These are phyloP conservation scores for Aspergillus sp. DNA, from an alignment of 2,329 filamentous ascomycete species.

Conservation along the genomic window DNA sequence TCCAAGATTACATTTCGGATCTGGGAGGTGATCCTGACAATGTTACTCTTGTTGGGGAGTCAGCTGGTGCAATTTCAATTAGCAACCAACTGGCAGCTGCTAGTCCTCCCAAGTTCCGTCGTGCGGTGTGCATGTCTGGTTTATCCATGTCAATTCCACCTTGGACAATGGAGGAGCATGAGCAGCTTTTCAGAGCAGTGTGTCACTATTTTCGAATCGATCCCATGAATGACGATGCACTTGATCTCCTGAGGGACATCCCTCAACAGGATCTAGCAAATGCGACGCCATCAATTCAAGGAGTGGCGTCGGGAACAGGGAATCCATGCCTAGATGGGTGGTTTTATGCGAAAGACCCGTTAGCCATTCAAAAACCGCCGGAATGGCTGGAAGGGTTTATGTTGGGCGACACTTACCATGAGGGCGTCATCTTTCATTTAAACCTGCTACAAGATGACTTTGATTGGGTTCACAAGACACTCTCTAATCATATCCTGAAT, in stretches of 20 bases:
- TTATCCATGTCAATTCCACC: constrained; percentile 15
- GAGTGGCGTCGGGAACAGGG: constrained; percentile 16
- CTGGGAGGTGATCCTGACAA: constrained; percentile 30
- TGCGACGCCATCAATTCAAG: constrained; percentile 17
- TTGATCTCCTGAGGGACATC: constrained; percentile 14
- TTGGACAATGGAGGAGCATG: constrained; percentile 19
- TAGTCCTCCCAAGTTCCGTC: constrained; percentile 15
- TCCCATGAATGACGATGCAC: constrained; percentile 2
- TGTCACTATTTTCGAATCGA: constrained; percentile 18
- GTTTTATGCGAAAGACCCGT: constrained; percentile 15
- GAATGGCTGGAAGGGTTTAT: constrained; percentile 17
- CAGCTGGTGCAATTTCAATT: constrained; percentile 22
- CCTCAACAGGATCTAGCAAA: constrained; percentile 19
- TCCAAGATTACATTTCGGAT: constrained; percentile 24
- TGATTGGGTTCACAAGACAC: constrained; percentile 6
- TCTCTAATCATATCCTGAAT: constrained; percentile 8
- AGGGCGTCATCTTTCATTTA: constrained; percentile 21
- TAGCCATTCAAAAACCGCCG: constrained; percentile 11
- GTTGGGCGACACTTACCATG: constrained; percentile 22
- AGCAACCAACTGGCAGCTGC: constrained; percentile 18
- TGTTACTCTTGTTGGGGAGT: constrained; percentile 25
- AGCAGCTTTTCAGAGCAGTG: constrained; percentile 12
- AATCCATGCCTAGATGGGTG: constrained; percentile 22
- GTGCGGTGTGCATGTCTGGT: constrained; percentile 21
- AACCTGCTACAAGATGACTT: constrained; percentile 16